Base-by-base conservation (phyloP, 371 early-diverging fungal genomes). In the Saksenaea oblongispora region DNA sequence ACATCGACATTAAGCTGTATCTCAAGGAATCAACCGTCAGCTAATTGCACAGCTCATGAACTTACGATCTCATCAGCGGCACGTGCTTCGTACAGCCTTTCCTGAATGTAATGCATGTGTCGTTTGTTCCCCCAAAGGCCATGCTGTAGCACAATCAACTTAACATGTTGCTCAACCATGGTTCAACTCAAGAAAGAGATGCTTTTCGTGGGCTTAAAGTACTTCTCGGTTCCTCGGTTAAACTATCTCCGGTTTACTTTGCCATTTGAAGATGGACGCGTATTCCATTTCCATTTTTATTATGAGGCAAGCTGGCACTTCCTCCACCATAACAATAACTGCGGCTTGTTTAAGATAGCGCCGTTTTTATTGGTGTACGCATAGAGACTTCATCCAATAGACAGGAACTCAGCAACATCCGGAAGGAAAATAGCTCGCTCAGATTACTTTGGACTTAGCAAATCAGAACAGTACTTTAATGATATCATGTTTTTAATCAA, bases 51-150 rank as follows among this genome's bases (percentile, higher is more conserved):
- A 4, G 8, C 18, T 47, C 17, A 56, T 51, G 36, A 11, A 60
- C 65, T 63, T 78, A 82, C 84, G 39, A 78, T 60, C 34, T 66
- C 53, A 24, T 73, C 69, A 28, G 64, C 71, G 34, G 64, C 58
- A 41, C 72, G 66, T 26, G 70, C 63, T 17, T 73, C 66, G 28
- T 60, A 41, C 17, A 91, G 62, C 27, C 74, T 42, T 2, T 65
- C 62, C 27, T 73, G 69, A 58, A 89, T 64, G 63, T 67, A 82
- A 0, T 67, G 41, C 76, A 92, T 74, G 60, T 90, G 91, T 3
- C 39, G 56, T 10, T 75, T 73, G 34, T 76, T 78, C 8, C 92
- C 92, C 89, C 89, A 89, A 35, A 90, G 72, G 0, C 92, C 90
- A 74, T 88, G 87, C 28, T 82, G 81, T 5, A 86, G 59, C 14